Conservation (phyloP, 1,284 basidiomycete species). For the Schizophyllum amplum region DNA sequence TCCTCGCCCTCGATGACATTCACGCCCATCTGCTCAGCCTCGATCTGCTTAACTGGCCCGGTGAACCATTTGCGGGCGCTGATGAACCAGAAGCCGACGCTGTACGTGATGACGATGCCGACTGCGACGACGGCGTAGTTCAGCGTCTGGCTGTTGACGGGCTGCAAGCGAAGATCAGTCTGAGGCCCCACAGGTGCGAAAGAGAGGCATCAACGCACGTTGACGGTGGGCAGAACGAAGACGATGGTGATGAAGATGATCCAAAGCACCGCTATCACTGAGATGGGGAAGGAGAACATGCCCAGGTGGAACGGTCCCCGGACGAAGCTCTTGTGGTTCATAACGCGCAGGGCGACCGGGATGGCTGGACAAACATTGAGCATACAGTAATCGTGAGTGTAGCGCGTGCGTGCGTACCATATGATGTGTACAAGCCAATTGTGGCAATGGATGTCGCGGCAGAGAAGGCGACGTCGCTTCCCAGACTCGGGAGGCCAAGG, state of each 20-base stretch:
- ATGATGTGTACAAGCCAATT: slow-evolving; percentile 70
- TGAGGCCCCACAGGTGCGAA: too few relatives aligned
- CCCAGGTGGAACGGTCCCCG: slow-evolving; percentile 70
- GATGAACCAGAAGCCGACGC: slow-evolving; percentile 56
- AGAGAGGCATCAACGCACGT: slow-evolving; percentile 26
- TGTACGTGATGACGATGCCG: slow-evolving; percentile 56
- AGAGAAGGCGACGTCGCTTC: slow-evolving; percentile 62
- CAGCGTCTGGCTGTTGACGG: slow-evolving; percentile 60
- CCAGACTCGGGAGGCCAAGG: slow-evolving; percentile 63
- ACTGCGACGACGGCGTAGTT: slow-evolving; percentile 72
- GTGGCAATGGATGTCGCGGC: slow-evolving; percentile 74
- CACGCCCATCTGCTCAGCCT: slow-evolving; percentile 39
- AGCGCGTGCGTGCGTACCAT: slow-evolving; percentile 30
- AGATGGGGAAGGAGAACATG: slow-evolving; percentile 48
- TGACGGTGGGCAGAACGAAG: slow-evolving; percentile 60
- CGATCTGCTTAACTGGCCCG: slow-evolving; percentile 59
- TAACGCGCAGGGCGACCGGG: slow-evolving; percentile 57
- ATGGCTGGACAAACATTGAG: slow-evolving; percentile 33
- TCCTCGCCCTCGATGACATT: slow-evolving; percentile 35
- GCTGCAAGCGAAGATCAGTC: slow-evolving; percentile 23
- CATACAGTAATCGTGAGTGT: not conserved
- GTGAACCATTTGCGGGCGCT: slow-evolving; percentile 66
- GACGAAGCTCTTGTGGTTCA: slow-evolving; percentile 51
- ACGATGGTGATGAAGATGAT: slow-evolving; percentile 56
- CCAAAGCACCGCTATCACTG: slow-evolving; percentile 46